A percentile compares a stretch with the other conserved stretches of the same genome.
Conservation (phyloP, 179 eudicot genomes). For the Beta lomatogona region DNA sequence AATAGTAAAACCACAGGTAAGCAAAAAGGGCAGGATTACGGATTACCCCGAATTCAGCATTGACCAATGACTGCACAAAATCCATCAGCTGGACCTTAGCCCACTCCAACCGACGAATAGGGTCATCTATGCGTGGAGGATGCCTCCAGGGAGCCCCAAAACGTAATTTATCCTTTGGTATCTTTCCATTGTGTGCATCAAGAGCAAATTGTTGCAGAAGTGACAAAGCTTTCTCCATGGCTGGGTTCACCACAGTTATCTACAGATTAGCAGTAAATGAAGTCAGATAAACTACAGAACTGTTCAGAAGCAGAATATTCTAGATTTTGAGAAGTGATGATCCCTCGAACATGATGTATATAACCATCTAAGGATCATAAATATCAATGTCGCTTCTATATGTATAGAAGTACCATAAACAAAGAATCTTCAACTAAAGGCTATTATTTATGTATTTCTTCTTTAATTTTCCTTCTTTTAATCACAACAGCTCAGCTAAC, state of each 20-base stretch:
- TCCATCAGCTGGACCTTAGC: constrained; percentile 91
- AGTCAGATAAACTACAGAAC: neutral
- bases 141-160: constrained; percentile 99
- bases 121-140: constrained; percentile 67
- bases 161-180: constrained; percentile 69
- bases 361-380: neutral
- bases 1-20: neutral
- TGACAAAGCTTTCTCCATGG: constrained; percentile 83
- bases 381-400: neutral
- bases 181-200: constrained; percentile 70
- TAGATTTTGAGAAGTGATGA: neutral
- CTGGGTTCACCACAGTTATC: constrained; percentile 94
- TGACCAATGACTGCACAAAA: constrained; percentile 71
- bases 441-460: neutral
- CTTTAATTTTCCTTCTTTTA: neutral
- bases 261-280: constrained; percentile 26
- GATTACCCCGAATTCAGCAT: constrained; percentile 85
- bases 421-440: neutral
- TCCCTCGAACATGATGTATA: neutral
- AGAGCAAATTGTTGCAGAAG: constrained; percentile 70
- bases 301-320: neutral
- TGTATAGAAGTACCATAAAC: neutral
- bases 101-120: constrained; percentile 50
- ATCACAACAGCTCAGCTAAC: neutral
- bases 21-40: constrained; percentile 16